Percentiles rank a stretch among this genome's conserved stretches.
Conservation (phyloP, 129 eudicot genomes). For the Saussurea involucrata region DNA sequence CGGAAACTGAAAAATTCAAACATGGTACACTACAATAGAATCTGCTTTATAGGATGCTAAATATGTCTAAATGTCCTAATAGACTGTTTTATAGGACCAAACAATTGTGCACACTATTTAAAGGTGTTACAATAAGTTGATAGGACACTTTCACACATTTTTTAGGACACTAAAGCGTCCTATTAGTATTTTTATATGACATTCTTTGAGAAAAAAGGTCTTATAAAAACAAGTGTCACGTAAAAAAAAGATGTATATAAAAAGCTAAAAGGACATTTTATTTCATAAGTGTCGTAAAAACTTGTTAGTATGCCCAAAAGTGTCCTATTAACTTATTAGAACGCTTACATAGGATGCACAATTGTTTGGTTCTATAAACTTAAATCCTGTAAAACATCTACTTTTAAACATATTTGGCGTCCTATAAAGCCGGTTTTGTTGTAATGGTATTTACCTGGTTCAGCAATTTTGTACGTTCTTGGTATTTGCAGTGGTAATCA, state of each 20-base stretch:
- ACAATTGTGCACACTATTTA: no score
- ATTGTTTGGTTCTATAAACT: not conserved
- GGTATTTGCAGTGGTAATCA: slow-evolving; percentile 65
- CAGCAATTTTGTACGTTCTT: not conserved
- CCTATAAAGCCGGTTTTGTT: not conserved
- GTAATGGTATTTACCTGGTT: not conserved
- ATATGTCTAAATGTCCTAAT: not conserved
- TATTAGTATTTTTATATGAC: no score
- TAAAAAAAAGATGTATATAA: not conserved
- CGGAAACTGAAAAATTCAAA: not conserved
- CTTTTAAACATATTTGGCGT: not conserved
- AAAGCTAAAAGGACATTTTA: not conserved
- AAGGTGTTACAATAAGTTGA: not conserved
- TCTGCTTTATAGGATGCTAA: not conserved
- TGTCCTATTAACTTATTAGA: not conserved
- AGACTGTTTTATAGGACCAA: not conserved
- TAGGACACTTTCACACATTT: not conserved
- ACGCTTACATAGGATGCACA: not conserved
- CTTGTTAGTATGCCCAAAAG: not conserved
- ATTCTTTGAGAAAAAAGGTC: not conserved
- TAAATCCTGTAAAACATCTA: not conserved
- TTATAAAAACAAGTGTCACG: not conserved
- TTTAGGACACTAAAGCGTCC: not conserved
- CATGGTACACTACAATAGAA: not conserved
- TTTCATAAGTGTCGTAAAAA: not conserved